Conservation (phyloP, 495 filamentous ascomycete species). For the Neurospora tetrasperma region DNA sequence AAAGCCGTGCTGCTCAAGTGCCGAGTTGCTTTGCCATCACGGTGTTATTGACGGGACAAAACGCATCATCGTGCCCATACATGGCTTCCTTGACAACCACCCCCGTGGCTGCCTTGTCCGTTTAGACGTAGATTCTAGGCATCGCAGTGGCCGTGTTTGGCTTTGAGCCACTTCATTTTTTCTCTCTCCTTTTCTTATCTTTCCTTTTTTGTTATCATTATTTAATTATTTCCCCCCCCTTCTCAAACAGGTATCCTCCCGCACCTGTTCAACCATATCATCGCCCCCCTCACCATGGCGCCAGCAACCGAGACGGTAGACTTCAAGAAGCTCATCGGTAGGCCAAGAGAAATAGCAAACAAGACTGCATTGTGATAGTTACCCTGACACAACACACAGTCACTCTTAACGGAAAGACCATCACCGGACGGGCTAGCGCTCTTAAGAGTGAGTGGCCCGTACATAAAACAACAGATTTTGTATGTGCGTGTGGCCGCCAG, state of each 20-base stretch:
- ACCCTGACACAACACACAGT: constrained; percentile 6
- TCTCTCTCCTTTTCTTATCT: too few species aligned
- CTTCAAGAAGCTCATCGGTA: constrained; percentile 18
- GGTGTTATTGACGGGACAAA: not conserved
- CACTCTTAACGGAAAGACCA: constrained; percentile 3
- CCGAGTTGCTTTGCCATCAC: not conserved
- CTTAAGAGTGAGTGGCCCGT: constrained; percentile 25
- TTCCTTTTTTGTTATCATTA: too few species aligned
- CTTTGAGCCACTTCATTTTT: too few species aligned
- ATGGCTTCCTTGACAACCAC: not conserved
- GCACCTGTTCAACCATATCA: not conserved
- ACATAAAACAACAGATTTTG: constrained; percentile 44
- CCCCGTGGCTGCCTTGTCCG: not conserved
- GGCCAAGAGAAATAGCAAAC: constrained; percentile 1
- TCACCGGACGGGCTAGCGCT: constrained; percentile 18
- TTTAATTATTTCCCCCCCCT: too few species aligned
- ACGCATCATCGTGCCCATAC: not conserved
- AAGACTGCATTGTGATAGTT: not conserved
- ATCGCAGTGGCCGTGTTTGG: not conserved
- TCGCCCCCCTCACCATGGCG: not conserved
- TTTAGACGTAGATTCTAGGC: not conserved
- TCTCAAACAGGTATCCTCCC: not conserved
- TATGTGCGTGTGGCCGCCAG: constrained; percentile 25
- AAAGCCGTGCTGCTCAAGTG: not conserved
- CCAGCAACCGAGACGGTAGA: constrained; percentile 5